Base-by-base conservation (phyloP, 1,284 basidiomycete genomes). In the Athelia sp. region DNA sequence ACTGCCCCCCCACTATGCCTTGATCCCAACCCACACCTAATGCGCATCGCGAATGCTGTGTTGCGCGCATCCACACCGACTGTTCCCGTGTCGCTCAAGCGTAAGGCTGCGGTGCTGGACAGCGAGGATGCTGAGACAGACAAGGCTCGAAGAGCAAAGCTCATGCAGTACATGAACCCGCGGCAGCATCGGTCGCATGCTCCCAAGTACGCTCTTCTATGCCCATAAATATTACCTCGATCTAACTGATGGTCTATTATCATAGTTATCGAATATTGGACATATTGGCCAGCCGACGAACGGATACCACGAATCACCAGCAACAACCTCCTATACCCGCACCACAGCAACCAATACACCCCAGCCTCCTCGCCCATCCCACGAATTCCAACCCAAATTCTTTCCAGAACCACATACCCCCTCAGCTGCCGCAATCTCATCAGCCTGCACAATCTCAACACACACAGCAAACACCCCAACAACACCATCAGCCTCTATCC, bases 101-200 rank as follows among this genome's bases (percentile, higher is more conserved):
- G 88, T n/a, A 91, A 90, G 62, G 82, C 83, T 40, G 68, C 74
- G 8, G 77, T 73, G 2, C 65, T 82, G 56, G 81, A 83, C 45
- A 75, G 78, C 10, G 87, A 87, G 56, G 84, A 86, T 50, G 83
- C 87, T 47, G 85, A 87, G 56, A 73, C 76, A 3, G 82, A 87
- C 54, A 85, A 80, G 62, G 79, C 78, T 18, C 79, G 84, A 46
- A 75, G 81, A 48, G 70, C 75, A 23, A 88, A 88, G 72, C 79
- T 91, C 48, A 75, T 86, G 71, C 78, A 84, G 49, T 87, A 82
- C 66, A 87, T 88, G 86, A 79, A 80, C 52, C 85, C 85, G 4
- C 75, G 78, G 54, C 64, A 68, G 43, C 76, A 69, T 47, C 67
- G 75, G 43, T 63, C 69, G 17, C 67, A 68, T 51, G 66, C 67